Base-by-base conservation (phyloP, 169 alveolate species). In the Haemoproteus tartakovskyi region DNA sequence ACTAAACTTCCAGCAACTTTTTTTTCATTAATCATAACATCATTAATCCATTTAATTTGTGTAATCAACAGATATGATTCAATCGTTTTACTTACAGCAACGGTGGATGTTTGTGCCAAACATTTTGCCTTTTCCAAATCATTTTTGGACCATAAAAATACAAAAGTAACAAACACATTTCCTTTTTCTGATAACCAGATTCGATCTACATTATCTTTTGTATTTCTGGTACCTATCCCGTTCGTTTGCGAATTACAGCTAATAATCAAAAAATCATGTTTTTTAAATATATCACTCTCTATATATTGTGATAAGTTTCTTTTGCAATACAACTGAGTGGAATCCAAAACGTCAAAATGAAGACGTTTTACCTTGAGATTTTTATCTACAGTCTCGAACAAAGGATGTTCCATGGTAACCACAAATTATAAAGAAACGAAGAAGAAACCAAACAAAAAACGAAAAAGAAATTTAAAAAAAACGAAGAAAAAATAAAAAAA, bases 1-100 rank as follows among this genome's bases (percentile, higher is more conserved):
- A 70, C 78, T 16, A 70, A 26, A 29, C 84, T 43, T 1, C 61
- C 62, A 27, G 54, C 26, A 54, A 70, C 30, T 56, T 70, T 45
- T 46, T 21, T 70, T 56, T 56, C 16, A 46, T 48, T 48, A 56
- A 30, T 30, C 30, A 48, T 36, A 59, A 56, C 60, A 56, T 59
- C 60, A 8, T 70, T 59, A 24, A 37, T 47, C 50, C 84, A 45
- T 30, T 70, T 50, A 56, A 56, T 70, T 30, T 70, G 56, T 6
- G 50, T 22, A 16, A 22, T 43, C 12, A 70, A 40, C 43, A 56
- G 21, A 26, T 70, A 70, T 47, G 16, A 30, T 45, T 70, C 62
- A 12, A 56, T 30, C 8, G 84, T 56, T 70, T 70, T 45, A 16
- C 59, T 70, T 27, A 56, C 19, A 19, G 62, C 78, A 41, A 37